Base-by-base conservation (phyloP, 331 rosid genomes). In the Malus hybrid region DNA sequence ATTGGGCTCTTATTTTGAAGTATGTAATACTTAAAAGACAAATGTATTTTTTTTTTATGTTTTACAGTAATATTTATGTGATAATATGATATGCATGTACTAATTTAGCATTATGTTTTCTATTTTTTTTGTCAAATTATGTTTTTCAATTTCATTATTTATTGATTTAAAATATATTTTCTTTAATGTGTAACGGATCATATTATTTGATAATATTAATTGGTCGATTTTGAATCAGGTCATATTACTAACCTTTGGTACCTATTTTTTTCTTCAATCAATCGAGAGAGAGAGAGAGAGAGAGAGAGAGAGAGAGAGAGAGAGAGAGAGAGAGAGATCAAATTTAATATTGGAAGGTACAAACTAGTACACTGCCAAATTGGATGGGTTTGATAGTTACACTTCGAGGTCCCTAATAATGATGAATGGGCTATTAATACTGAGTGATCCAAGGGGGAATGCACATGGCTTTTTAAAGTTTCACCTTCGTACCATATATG, bases 371-470 rank as follows among this genome's bases (percentile, higher is more conserved):
- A 75, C 68, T 83, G 18, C 80, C 72, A 48, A 62, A 52, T 65
- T 62, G 75, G 78, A 73, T 55, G 76, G 74, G 44, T 75, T 73
- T 73, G 68, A 73, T 14, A 59, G 68, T 24, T 9, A 73, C 76
- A 24, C 76, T 57, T 72, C 29, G 28, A 73, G 76, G 76, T 36
- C 76, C 68, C 68, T 73, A 59, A 72, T 59, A 59, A 73, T 59
- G 59, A 65, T 33, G 54, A 60, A 80, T 44, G 80, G 59, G 62
- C 67, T 54, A 73, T 10, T 16, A 74, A 78, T 73, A 69, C 72
- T 44, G 82, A 80, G 80, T 55, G 81, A 82, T 77, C 86, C 78
- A 61, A 82, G 83, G 67, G 28, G 78, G 71, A 67, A 63, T 46
- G 78, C 86, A 79, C 86, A 73, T 88, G 84, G 76, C 57, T 52